A percentile compares a stretch with the other conserved stretches of the same genome.
Evolutionary conservation across 805 yeast species (phyloP).

Genomic region (Ogataea nitratoaversa): DNA sequence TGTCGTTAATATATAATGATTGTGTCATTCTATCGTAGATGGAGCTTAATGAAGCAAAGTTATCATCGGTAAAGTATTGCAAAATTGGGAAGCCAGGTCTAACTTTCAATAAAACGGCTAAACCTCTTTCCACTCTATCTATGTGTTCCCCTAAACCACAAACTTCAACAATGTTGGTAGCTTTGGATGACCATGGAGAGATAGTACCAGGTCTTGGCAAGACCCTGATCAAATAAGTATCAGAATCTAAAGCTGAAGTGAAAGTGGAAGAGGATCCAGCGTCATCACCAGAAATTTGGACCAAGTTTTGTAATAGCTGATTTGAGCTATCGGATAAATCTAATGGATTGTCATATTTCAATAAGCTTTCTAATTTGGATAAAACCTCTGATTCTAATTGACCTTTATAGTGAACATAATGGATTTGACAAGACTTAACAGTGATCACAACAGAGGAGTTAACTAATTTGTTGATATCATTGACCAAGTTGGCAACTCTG

Average conservation of each 20-base stretch:
- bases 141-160: constrained; percentile 74
- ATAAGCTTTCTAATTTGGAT: constrained; percentile 52
- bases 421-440: constrained; percentile 73
- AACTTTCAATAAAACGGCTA: constrained; percentile 66
- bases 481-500: constrained; percentile 68
- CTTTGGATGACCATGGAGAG: constrained; percentile 99
- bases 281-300: constrained; percentile 25
- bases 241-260: constrained; percentile 29
- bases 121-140: constrained; percentile 88
- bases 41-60: constrained; percentile 54
- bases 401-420: constrained; percentile 65
- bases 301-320: constrained; percentile 20
- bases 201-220: constrained; percentile 94
- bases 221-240: constrained; percentile 62
- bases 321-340: constrained; percentile 42
- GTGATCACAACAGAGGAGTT: constrained; percentile 63
- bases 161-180: constrained; percentile 87
- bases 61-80: constrained; percentile 47
- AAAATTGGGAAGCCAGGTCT: constrained; percentile 66
- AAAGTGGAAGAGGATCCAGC: constrained; percentile 11
- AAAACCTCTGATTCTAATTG: constrained; percentile 37
- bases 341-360: constrained; percentile 69
- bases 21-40: constrained; percentile 96
- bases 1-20: constrained; percentile 46
- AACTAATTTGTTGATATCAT: constrained; percentile 69